Base-by-base conservation (phyloP, 306 rosid species). In the Coriaria nepalensis region DNA sequence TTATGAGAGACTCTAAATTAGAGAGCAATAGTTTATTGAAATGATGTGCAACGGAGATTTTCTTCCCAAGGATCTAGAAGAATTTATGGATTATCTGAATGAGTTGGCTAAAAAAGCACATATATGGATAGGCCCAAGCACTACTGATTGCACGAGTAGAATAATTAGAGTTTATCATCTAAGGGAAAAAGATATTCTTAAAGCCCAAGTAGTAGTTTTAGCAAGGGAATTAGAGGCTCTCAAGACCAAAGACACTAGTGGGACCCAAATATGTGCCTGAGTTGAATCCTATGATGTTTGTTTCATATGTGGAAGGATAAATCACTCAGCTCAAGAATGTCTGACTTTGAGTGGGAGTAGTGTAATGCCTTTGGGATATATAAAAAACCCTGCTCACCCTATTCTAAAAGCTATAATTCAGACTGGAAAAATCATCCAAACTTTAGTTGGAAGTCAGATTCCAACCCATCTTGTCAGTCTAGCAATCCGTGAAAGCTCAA, bases 21-120 rank as follows among this genome's bases (percentile, higher is more conserved):
- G 12, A 44, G 47, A 44, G 47, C 4, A 13, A 3, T 2, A 11
- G 7, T 44, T 44, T 44, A 6, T 44, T 10, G n/a, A 44, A 6
- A 44, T 44, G 47, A 44, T 44, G 47, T 11, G 47, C 47, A 44
- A 44, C 12, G 15, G 47, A 13, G 15, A 44, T 4, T 44, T 44
- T 44, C 15, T 44, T 38, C 41, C 1, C 29, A 20, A 20, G 29
- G 29, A 20, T 20, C 29, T 3, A 3, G 29, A 20, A 1, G 29
- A 20, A 38, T 2, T 4, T 9, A 38, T n/a, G 6, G 47, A 5
- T 20, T 20, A 9, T 13, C 5, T 44, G 12, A 12, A 0, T 44
- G 47, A 44, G 7, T 13, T 44, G 12, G 47, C 2, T 6, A 0
- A 44, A 13, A 1, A 44, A 44, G 15, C 47, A n/a, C 15, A 44